A percentile compares a stretch with the other conserved stretches of the same genome.
phyloP scores from a whole-genome alignment of 192 early-diverging fungal genomes.

The Thoreauomyces humboldtii region DNA sequence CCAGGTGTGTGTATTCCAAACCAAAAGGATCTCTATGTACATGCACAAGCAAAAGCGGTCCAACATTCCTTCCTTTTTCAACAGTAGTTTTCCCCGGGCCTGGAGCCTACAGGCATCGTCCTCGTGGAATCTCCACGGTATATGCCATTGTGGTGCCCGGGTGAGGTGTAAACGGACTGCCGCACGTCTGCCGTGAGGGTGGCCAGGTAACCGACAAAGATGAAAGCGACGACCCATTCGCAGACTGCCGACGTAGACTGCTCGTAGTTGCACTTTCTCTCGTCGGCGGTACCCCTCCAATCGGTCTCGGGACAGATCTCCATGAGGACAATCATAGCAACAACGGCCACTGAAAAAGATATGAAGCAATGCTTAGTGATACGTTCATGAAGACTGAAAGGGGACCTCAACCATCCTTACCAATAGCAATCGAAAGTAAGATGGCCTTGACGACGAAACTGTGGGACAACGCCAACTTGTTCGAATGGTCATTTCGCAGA shows the following conservation, averaged over 20 bases:
- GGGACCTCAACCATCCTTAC: conserved; percentile 7
- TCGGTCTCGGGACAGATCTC: not conserved
- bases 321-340: conserved; percentile 31
- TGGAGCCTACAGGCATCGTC: no score
- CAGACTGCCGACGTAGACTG: conserved; percentile 22
- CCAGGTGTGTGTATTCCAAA: no score
- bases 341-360: conserved; percentile 1
- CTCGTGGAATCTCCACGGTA: no score
- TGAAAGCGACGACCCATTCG: conserved; percentile 24
- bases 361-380: not conserved
- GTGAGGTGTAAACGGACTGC: conserved; percentile 1
- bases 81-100: no score
- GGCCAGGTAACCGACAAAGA: conserved; percentile 10
- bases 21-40: no score
- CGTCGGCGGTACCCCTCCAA: not conserved
- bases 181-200: conserved; percentile 17
- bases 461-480: not conserved
- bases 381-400: not conserved
- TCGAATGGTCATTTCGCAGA: conserved; percentile 10
- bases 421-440: conserved; percentile 16
- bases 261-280: not conserved
- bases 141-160: no score
- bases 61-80: no score
- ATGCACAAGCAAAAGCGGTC: no score
- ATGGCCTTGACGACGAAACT: conserved; percentile 12